Percentiles rank a stretch among this genome's conserved stretches.
Conservation (phyloP, 495 filamentous ascomycete genomes). For the Talaromyces liani region DNA sequence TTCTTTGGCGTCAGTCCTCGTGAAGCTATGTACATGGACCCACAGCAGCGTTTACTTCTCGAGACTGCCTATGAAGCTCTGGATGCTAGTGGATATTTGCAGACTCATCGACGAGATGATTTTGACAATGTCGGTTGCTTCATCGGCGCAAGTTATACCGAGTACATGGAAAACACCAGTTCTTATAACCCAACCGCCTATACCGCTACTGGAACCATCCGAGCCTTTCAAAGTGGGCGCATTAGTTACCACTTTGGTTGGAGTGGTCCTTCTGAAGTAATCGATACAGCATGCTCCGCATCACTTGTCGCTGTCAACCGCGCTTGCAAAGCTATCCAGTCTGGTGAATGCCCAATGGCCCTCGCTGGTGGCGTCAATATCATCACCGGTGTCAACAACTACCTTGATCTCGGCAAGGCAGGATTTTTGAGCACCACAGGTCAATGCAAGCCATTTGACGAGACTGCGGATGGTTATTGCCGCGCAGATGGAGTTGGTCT, state of each 20-base stretch:
- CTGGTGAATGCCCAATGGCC: constrained; percentile 26
- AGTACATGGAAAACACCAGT: constrained; percentile 23
- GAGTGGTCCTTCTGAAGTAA: constrained; percentile 20
- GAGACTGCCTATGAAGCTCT: constrained; percentile 13
- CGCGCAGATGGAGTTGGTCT: constrained; percentile 26
- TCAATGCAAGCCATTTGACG: constrained; percentile 58
- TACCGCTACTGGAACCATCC: constrained; percentile 14
- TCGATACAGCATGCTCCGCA: constrained; percentile 26
- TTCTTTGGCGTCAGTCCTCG: constrained; percentile 8
- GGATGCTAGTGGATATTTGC: constrained; percentile 22
- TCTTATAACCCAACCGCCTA: constrained; percentile 12
- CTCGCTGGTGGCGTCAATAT: constrained; percentile 30
- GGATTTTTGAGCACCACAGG: constrained; percentile 37
- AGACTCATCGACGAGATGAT: constrained; percentile 18
- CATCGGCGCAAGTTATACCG: constrained; percentile 12
- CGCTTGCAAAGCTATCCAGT: constrained; percentile 17
- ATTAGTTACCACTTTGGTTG: constrained; percentile 22
- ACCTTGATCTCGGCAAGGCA: constrained; percentile 27
- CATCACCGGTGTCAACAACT: constrained; percentile 20
- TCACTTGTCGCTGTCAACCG: constrained; percentile 15
- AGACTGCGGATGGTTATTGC: constrained; percentile 27
- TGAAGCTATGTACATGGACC: constrained; percentile 9
- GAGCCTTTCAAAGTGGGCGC: constrained; percentile 10
- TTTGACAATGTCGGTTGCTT: constrained; percentile 17
- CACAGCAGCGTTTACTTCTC: constrained; percentile 9